Conservation (phyloP, 2,329 filamentous ascomycete genomes). For the Trichoderma lentiforme region DNA sequence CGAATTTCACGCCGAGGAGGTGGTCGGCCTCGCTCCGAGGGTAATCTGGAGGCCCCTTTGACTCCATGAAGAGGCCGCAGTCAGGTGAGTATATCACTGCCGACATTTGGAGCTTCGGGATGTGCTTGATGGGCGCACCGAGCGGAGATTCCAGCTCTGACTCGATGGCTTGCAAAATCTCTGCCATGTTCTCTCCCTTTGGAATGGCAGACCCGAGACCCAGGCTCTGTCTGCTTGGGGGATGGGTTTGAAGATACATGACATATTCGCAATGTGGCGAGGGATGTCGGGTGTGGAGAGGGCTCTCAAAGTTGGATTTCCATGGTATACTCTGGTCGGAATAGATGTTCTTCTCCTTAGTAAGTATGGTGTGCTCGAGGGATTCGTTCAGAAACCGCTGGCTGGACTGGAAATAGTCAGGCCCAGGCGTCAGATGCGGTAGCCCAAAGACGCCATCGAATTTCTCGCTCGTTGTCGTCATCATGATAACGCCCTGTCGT, state of each 20-base stretch:
- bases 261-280: constrained; percentile 83
- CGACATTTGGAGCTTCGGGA: constrained; percentile 60
- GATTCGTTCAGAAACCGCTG: constrained; percentile 69
- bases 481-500: constrained; percentile 70
- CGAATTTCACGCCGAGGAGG: constrained; percentile 58
- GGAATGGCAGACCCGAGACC: constrained; percentile 32
- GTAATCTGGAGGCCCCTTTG: constrained; percentile 59
- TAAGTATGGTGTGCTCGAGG: constrained; percentile 63
- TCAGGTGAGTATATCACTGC: constrained; percentile 65
- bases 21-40: constrained; percentile 51
- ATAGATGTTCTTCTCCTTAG: constrained; percentile 55
- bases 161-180: constrained; percentile 55
- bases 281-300: constrained; percentile 55
- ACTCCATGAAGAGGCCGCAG: constrained; percentile 64
- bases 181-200: constrained; percentile 33
- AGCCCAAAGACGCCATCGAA: constrained; percentile 88
- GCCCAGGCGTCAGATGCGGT: constrained; percentile 70
- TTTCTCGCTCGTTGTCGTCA: constrained; percentile 91
- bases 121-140: constrained; percentile 53
- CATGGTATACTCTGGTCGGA: constrained; percentile 67
- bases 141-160: constrained; percentile 59
- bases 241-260: constrained; percentile 76
- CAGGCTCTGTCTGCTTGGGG: constrained; percentile 41
- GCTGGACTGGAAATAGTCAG: constrained; percentile 56
- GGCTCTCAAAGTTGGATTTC: constrained; percentile 65